Percentiles rank a stretch among this genome's conserved stretches.
These are phyloP conservation scores for Pichia sp. DNA, from an alignment of 1,139 yeast species.

Conservation along the genomic window DNA sequence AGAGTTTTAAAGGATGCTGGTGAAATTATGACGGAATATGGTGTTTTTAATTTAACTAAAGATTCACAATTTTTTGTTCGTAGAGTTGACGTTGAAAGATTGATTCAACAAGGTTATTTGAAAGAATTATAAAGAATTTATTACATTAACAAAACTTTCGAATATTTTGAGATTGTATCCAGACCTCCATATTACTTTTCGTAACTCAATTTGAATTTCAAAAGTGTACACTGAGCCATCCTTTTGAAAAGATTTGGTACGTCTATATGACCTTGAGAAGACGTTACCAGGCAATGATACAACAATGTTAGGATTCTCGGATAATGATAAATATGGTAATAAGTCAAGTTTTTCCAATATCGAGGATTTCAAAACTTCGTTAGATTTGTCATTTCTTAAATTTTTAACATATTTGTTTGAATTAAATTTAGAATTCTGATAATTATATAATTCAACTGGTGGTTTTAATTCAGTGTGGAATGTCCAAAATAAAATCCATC, in stretches of 20 bases:
- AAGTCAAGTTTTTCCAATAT: constrained; percentile 1
- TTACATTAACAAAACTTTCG: constrained; percentile 24
- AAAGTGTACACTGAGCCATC: constrained; percentile 8
- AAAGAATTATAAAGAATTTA: constrained; percentile 51
- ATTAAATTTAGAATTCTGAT: not conserved
- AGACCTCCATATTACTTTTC: constrained; percentile 19
- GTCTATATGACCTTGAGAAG: constrained; percentile 24
- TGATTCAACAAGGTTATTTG: constrained; percentile 89
- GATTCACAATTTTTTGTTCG: constrained; percentile 93
- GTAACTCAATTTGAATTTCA: not conserved
- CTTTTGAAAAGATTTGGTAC: constrained; percentile 7
- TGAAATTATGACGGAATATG: constrained; percentile 95
- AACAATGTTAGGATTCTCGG: not conserved
- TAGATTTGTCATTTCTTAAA: not conserved
- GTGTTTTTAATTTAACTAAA: constrained; percentile 89
- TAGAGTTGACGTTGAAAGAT: constrained; percentile 86
- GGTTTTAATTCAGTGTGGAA: constrained; percentile 14
- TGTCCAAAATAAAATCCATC: constrained; percentile 42
- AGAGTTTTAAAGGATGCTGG: constrained; percentile 93
- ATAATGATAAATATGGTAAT: constrained; percentile 8
- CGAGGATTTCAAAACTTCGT: not conserved
- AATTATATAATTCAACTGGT: constrained; percentile 14
- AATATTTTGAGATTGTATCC: constrained; percentile 23
- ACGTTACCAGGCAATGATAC: constrained; percentile 13
- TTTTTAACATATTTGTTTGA: constrained; percentile 1